Conservation (phyloP, 1,139 yeast genomes). For the Suhomyces yuchorum region DNA sequence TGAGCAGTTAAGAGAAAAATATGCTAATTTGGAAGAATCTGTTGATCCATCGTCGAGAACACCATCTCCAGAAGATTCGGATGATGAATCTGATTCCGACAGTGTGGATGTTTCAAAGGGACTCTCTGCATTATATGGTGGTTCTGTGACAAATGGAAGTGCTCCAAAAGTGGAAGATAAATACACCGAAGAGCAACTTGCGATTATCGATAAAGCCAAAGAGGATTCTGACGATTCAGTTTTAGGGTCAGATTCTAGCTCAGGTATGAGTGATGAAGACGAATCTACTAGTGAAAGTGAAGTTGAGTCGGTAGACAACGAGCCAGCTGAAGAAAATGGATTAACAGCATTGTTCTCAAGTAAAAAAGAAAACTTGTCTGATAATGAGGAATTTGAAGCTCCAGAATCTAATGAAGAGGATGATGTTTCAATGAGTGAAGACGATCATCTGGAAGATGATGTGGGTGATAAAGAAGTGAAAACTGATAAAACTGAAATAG, state of each 20-base stretch:
- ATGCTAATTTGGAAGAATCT: conserved; percentile 49
- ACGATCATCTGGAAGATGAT: conserved; percentile 7
- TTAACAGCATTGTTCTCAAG: conserved; percentile 26
- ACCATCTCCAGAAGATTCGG: conserved; percentile 7
- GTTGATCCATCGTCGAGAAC: conserved; percentile 17
- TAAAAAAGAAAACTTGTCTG: conserved; percentile 20
- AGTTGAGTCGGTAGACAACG: conserved; percentile 14
- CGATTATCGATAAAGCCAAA: conserved; percentile 27
- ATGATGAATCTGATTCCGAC: conserved; percentile 12
- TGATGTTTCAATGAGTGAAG: conserved; percentile 13
- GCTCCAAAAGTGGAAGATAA: conserved; percentile 18
- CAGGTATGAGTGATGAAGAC: conserved; percentile 16
- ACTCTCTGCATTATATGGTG: conserved; percentile 37
- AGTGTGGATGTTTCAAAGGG: conserved; percentile 27
- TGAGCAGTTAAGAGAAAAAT: conserved; percentile 67
- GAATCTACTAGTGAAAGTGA: conserved; percentile 14
- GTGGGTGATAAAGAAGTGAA: conserved; percentile 12
- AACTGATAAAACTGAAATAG: conserved; percentile 13
- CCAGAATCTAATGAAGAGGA: conserved; percentile 3
- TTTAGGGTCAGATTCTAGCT: conserved; percentile 28
- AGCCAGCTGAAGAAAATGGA: conserved; percentile 14
- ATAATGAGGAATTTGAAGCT: conserved; percentile 19
- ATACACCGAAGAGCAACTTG: conserved; percentile 40
- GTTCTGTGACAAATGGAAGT: conserved; percentile 9
- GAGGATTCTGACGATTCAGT: conserved; percentile 17